Conservation (phyloP, 805 yeast genomes). For the Sugiyamaella floridensis region DNA sequence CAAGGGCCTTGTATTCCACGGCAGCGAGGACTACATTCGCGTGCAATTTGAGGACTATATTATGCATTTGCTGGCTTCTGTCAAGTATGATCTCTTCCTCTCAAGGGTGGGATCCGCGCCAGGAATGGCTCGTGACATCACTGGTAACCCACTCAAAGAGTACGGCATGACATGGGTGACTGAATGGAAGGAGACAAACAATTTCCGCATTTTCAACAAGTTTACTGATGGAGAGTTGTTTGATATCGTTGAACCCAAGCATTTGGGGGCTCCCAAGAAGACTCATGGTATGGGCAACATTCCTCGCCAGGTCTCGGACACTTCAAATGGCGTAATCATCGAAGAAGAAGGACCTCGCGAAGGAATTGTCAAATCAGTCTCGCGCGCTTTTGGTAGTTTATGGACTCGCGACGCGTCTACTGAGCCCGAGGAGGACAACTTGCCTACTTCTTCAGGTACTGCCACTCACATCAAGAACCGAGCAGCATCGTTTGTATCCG, state of each 20-base stretch:
- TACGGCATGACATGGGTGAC: slow-evolving; percentile 43
- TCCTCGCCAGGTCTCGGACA: background rate
- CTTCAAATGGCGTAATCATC: background rate
- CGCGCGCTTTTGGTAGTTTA: slow-evolving; percentile 25
- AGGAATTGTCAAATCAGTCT: slow-evolving; percentile 24
- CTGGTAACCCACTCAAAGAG: slow-evolving; percentile 34
- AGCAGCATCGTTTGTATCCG: background rate
- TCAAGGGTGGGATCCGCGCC: slow-evolving; percentile 34
- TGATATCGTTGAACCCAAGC: slow-evolving; percentile 48
- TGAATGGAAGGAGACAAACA: slow-evolving; percentile 49
- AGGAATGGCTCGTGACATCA: slow-evolving; percentile 25
- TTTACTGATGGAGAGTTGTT: slow-evolving; percentile 65
- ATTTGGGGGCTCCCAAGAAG: slow-evolving; percentile 24
- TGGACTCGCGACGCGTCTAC: slow-evolving; percentile 18
- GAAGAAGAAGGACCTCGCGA: slow-evolving; percentile 11
- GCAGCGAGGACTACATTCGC: slow-evolving; percentile 84
- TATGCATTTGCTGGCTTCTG: slow-evolving; percentile 63
- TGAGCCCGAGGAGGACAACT: background rate
- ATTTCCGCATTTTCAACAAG: slow-evolving; percentile 47
- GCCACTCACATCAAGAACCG: background rate
- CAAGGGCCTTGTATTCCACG: slow-evolving; percentile 46
- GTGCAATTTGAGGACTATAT: slow-evolving; percentile 87
- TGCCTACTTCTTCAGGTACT: background rate
- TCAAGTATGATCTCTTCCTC: slow-evolving; percentile 59
- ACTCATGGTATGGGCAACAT: background rate